Conservation (phyloP, 352 stramenopile species). For the Pythium monospermum region DNA sequence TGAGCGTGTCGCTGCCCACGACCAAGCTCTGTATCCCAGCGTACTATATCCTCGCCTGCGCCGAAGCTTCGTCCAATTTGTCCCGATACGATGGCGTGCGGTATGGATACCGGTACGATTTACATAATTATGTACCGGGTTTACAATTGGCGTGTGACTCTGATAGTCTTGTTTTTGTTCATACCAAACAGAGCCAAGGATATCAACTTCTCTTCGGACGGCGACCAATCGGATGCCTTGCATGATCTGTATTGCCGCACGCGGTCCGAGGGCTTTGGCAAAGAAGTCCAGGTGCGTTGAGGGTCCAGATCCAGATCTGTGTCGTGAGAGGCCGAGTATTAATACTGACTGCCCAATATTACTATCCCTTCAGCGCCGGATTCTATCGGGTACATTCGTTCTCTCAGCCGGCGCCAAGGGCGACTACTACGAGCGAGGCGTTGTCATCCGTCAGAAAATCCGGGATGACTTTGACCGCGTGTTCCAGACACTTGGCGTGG, state of each 20-base stretch:
- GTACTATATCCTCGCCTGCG: conserved; percentile 98
- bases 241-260: conserved; percentile 86
- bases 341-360: no score
- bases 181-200: conserved; percentile 39
- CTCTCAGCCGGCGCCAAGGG: conserved; percentile 83
- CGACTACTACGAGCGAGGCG: conserved; percentile 88
- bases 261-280: conserved; percentile 86
- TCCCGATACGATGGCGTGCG: conserved; percentile 96
- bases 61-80: conserved; percentile 98
- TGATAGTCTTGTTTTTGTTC: background rate
- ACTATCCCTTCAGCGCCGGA: conserved; percentile 57
- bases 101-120: conserved; percentile 73
- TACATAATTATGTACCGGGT: background rate
- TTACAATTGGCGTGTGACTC: background rate
- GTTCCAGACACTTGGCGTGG: conserved; percentile 53
- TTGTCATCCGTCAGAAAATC: conserved; percentile 75
- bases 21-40: conserved; percentile 89
- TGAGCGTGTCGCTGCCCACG: conserved; percentile 67
- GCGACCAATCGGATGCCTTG: conserved; percentile 70
- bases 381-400: conserved; percentile 89
- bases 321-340: no score
- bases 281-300: conserved; percentile 85
- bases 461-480: conserved; percentile 65
- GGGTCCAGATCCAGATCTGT: no score
- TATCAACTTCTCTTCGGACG: conserved; percentile 35